phyloP scores from a whole-genome alignment of 2,329 filamentous ascomycete species.

The Exophiala sideris region DNA sequence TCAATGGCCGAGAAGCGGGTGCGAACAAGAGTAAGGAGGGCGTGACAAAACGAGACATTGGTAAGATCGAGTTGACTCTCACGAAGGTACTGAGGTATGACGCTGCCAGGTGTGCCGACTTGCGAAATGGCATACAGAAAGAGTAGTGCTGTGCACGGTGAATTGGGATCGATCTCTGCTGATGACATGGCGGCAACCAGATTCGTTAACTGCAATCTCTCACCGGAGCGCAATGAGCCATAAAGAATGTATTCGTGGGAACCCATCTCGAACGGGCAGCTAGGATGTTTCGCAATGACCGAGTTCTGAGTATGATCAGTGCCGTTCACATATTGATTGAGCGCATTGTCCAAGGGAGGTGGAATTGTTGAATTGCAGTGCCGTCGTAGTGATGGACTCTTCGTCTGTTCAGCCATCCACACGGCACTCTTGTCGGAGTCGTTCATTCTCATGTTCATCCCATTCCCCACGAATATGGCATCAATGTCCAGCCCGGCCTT shows the following conservation, averaged over 20 bases:
- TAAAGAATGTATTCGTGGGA: slow-evolving; percentile 56
- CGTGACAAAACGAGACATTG: slow-evolving; percentile 26
- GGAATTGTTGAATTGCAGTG: slow-evolving; percentile 11
- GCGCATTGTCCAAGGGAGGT: not conserved
- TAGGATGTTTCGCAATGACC: slow-evolving; percentile 49
- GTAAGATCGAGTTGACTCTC: slow-evolving; percentile 30
- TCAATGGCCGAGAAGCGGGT: slow-evolving; percentile 37
- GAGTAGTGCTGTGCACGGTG: slow-evolving; percentile 46
- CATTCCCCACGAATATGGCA: slow-evolving; percentile 48
- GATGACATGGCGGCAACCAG: slow-evolving; percentile 51
- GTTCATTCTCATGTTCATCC: slow-evolving; percentile 40
- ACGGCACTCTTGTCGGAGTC: slow-evolving; percentile 28
- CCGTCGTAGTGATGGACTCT: slow-evolving; percentile 6
- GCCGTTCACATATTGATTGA: slow-evolving; percentile 12
- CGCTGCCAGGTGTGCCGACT: slow-evolving; percentile 37
- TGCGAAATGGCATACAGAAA: slow-evolving; percentile 52
- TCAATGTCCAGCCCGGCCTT: slow-evolving; percentile 20
- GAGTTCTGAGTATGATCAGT: slow-evolving; percentile 43
- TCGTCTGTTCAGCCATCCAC: slow-evolving; percentile 25
- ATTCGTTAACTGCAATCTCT: slow-evolving; percentile 54
- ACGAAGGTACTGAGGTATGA: slow-evolving; percentile 5
- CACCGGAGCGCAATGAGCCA: slow-evolving; percentile 47
- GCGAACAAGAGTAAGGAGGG: slow-evolving; percentile 36
- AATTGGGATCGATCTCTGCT: slow-evolving; percentile 51
- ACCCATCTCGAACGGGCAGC: slow-evolving; percentile 49